These are phyloP conservation scores for Alternaria burnsii DNA, from an alignment of 2,329 filamentous ascomycete genomes.

Conservation along the genomic window DNA sequence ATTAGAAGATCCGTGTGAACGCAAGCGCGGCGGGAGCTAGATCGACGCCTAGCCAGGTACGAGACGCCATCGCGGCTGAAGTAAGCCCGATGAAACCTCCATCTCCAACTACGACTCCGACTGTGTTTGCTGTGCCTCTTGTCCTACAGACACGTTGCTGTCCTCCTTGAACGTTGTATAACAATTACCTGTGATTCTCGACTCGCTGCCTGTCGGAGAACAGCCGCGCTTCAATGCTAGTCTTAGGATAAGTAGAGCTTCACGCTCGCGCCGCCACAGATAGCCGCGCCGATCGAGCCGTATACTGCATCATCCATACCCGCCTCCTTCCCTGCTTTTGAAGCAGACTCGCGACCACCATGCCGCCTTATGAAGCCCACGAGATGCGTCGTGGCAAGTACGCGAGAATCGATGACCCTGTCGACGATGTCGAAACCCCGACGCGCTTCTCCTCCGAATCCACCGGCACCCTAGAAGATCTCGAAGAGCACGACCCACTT, in stretches of 20 bases:
- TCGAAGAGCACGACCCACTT: conserved; percentile 59
- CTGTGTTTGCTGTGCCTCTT: conserved; percentile 14
- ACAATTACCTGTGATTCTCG: not conserved
- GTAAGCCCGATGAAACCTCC: conserved; percentile 9
- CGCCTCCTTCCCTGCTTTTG: not conserved
- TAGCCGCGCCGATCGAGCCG: conserved; percentile 8
- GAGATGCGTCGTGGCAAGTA: conserved; percentile 51
- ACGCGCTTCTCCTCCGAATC: conserved; percentile 50
- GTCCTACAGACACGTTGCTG: not conserved
- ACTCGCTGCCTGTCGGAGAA: not conserved
- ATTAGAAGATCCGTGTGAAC: not conserved
- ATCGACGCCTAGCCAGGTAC: conserved; percentile 26
- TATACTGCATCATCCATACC: not conserved
- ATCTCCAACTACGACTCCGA: conserved; percentile 23
- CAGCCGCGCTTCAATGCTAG: conserved; percentile 15
- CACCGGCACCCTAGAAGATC: conserved; percentile 48
- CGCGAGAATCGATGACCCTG: conserved; percentile 47
- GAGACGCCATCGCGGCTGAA: conserved; percentile 15
- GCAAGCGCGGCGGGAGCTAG: conserved; percentile 8
- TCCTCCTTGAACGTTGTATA: not conserved
- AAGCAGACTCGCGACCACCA: conserved; percentile 11
- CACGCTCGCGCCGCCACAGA: conserved; percentile 23
- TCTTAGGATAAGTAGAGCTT: conserved; percentile 17
- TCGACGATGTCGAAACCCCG: conserved; percentile 43
- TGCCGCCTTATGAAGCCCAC: conserved; percentile 42